These are phyloP conservation scores for Fraxinus latifolia DNA, from an alignment of 305 asterid genomes.

Conservation along the genomic window DNA sequence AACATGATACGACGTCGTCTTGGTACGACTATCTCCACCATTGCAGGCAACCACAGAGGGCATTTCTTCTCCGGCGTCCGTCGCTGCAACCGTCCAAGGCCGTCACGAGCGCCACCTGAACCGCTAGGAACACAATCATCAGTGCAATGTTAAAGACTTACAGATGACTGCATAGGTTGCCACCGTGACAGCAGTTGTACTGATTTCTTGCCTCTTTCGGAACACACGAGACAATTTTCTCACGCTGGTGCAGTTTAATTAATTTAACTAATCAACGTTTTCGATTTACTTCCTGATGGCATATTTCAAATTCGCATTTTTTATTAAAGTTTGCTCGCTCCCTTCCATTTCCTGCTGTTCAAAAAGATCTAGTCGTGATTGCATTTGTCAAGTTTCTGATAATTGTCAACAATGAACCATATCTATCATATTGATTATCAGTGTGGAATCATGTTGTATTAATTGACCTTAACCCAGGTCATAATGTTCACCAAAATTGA, in stretches of 20 bases:
- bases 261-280: neutral
- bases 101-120: neutral
- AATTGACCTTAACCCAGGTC: neutral
- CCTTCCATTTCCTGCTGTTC: neutral
- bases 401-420: neutral
- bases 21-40: neutral
- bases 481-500: neutral
- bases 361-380: neutral
- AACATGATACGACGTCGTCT: neutral
- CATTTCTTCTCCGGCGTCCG: neutral
- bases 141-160: neutral
- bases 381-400: neutral
- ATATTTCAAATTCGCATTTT: neutral
- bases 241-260: neutral
- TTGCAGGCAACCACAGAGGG: neutral
- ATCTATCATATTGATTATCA: neutral
- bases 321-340: neutral
- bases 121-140: neutral
- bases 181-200: neutral
- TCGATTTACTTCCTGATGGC: neutral
- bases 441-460: neutral
- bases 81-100: neutral
- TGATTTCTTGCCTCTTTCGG: neutral
- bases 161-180: neutral
- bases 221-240: neutral